A percentile compares a stretch with the other conserved stretches of the same genome.
Conservation (phyloP, 768 basidiomycete genomes). For the Russula sp. region DNA sequence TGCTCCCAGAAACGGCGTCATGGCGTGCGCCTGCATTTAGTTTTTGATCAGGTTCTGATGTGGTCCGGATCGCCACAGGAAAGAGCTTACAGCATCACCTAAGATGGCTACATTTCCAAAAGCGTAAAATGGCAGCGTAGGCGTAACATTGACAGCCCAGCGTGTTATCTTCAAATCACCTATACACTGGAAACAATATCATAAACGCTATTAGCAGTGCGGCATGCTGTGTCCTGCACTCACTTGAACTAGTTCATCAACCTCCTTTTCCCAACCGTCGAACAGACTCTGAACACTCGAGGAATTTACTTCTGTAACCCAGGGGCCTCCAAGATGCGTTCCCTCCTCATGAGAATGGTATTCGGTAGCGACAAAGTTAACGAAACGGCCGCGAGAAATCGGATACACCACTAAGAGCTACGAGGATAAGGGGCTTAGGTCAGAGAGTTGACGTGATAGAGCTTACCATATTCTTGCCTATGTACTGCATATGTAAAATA, state of each 20-base stretch:
- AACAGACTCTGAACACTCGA: slow-evolving; percentile 4
- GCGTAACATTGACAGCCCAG: slow-evolving; percentile 63
- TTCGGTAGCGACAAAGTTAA: slow-evolving; percentile 43
- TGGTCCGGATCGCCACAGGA: not conserved
- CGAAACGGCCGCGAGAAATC: slow-evolving; percentile 51
- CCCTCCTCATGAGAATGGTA: slow-evolving; percentile 16
- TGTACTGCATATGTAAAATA: slow-evolving; percentile 44
- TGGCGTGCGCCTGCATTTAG: slow-evolving; percentile 39
- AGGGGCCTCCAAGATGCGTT: slow-evolving; percentile 6
- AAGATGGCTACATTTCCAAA: slow-evolving; percentile 51
- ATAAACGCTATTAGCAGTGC: not conserved
- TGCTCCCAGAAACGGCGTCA: slow-evolving; percentile 45
- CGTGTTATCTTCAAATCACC: slow-evolving; percentile 34
- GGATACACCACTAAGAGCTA: slow-evolving; percentile 64
- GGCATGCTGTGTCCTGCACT: slow-evolving; percentile 22
- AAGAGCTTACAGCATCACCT: slow-evolving; percentile 39
- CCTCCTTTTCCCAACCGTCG: slow-evolving; percentile 23
- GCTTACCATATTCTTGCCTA: slow-evolving; percentile 42
- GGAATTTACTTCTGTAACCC: slow-evolving; percentile 15
- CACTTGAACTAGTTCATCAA: slow-evolving; percentile 50
- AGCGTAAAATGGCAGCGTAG: slow-evolving; percentile 51
- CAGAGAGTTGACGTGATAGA: slow-evolving; percentile 25
- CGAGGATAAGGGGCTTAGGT: slow-evolving; percentile 4
- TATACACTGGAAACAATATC: not conserved
- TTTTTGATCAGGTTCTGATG: not conserved